These are phyloP conservation scores for Ziziphus jujuba DNA, from an alignment of 306 rosid genomes.

Conservation along the genomic window DNA sequence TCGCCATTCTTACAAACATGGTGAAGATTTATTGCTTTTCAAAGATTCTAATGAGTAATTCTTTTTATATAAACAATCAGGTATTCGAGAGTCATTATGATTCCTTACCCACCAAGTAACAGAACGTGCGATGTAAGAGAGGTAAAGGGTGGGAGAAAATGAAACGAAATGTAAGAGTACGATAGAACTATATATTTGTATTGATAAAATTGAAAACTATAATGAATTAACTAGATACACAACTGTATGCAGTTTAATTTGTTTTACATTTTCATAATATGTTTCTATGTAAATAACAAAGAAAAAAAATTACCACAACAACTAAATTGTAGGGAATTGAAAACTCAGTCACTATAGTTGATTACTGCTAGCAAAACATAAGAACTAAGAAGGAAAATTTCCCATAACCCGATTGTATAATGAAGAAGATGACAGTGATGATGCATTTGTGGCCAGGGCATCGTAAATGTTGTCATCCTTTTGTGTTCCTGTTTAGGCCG, in stretches of 20 bases:
- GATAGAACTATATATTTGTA: neutral
- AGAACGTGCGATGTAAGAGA: too few relatives aligned
- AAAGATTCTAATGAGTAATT: too few relatives aligned
- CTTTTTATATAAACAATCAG: too few relatives aligned
- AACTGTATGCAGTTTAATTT: constrained; percentile 30
- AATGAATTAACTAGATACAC: constrained; percentile 22
- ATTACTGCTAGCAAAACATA: constrained; percentile 8
- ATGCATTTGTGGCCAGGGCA: constrained; percentile 47
- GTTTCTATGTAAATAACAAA: neutral
- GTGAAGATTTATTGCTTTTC: too few relatives aligned
- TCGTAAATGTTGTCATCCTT: constrained; percentile 45
- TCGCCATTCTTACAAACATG: too few relatives aligned
- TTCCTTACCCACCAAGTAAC: too few relatives aligned
- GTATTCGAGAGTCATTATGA: too few relatives aligned
- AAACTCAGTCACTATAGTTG: constrained; percentile 19
- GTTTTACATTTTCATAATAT: constrained; percentile 20
- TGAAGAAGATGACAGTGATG: constrained; percentile 35
- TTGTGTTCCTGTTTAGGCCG: constrained; percentile 74
- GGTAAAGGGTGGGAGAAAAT: neutral
- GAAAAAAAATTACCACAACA: neutral
- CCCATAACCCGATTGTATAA: constrained; percentile 51
- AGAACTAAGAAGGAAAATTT: constrained; percentile 41
- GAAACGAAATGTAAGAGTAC: neutral
- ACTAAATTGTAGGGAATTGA: neutral
- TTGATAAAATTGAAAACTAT: constrained; percentile 5